Evolutionary conservation across 805 yeast genomes (phyloP).

Genomic region (Schizosaccharomyces lindneri): DNA sequence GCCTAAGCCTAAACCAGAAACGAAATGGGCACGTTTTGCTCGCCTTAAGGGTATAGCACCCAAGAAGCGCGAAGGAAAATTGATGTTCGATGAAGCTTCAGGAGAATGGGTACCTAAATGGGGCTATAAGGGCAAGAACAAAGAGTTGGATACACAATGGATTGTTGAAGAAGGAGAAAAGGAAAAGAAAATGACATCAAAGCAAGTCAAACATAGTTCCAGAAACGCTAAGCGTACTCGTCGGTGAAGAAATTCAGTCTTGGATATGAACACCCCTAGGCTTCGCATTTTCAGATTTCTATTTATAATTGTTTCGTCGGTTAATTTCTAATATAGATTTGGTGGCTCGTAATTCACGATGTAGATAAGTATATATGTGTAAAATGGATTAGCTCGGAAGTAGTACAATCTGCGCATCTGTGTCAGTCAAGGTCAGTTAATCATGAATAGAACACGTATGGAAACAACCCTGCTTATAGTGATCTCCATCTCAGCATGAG

Average conservation of each 20-base stretch:
- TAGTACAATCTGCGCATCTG: no score
- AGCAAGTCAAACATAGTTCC: not conserved
- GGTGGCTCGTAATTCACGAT: no score
- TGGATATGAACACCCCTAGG: not conserved
- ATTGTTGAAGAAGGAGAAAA: constrained; percentile 76
- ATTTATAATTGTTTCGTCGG: no score
- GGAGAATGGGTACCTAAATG: constrained; percentile 96
- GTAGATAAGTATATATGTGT: no score
- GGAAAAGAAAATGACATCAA: constrained; percentile 18
- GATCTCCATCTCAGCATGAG: no score
- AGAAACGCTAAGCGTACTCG: not conserved
- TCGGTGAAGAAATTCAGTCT: not conserved
- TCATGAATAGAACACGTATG: no score
- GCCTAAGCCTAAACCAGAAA: constrained; percentile 43
- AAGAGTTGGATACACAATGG: constrained; percentile 76
- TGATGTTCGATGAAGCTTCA: constrained; percentile 66
- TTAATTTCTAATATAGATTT: no score
- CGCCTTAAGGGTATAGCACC: constrained; percentile 81
- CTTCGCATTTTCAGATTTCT: not conserved
- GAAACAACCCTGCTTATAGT: no score
- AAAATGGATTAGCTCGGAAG: no score
- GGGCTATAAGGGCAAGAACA: constrained; percentile 91
- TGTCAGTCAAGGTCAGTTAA: no score
- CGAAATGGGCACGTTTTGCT: constrained; percentile 95
- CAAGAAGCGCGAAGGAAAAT: constrained; percentile 61